phyloP scores from a whole-genome alignment of 345 rosid genomes.

The Ceriops zippeliana region DNA sequence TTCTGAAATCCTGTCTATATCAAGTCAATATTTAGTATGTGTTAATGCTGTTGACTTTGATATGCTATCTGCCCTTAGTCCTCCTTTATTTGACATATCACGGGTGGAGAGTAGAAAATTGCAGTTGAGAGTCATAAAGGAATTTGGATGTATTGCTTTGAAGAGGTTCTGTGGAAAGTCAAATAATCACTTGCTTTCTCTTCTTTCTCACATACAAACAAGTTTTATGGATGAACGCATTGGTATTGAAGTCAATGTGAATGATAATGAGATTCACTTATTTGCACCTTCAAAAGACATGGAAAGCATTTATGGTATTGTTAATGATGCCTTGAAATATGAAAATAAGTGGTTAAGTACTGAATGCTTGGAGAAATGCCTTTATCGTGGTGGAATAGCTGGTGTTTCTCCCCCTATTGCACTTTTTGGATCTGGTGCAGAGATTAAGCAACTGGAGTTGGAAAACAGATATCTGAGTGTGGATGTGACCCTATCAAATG shows the following conservation, averaged over 20 bases:
- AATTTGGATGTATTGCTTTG: constrained; percentile 53
- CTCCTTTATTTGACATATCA: constrained; percentile 62
- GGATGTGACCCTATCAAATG: constrained; percentile 50
- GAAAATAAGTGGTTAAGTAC: constrained; percentile 59
- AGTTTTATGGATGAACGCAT: constrained; percentile 59
- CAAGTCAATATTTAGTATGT: constrained; percentile 71
- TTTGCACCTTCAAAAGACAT: constrained; percentile 50
- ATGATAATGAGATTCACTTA: constrained; percentile 60
- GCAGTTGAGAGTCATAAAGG: constrained; percentile 49
- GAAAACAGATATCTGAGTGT: constrained; percentile 59
- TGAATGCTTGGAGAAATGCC: constrained; percentile 68
- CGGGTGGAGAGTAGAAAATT: constrained; percentile 52
- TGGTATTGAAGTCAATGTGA: constrained; percentile 51
- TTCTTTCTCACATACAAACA: constrained; percentile 49
- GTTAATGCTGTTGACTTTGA: constrained; percentile 80
- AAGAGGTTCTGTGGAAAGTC: constrained; percentile 76
- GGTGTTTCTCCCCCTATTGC: constrained; percentile 55
- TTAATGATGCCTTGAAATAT: constrained; percentile 48
- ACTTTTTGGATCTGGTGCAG: constrained; percentile 84
- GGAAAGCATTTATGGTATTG: constrained; percentile 49
- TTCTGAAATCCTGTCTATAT: constrained; percentile 60
- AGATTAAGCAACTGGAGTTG: constrained; percentile 84
- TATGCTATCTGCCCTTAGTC: constrained; percentile 46
- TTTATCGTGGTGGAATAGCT: constrained; percentile 48
- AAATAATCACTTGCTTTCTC: constrained; percentile 46